Evolutionary conservation across 1,284 basidiomycete species (phyloP).

Genomic region (Pseudozyma sp.): DNA sequence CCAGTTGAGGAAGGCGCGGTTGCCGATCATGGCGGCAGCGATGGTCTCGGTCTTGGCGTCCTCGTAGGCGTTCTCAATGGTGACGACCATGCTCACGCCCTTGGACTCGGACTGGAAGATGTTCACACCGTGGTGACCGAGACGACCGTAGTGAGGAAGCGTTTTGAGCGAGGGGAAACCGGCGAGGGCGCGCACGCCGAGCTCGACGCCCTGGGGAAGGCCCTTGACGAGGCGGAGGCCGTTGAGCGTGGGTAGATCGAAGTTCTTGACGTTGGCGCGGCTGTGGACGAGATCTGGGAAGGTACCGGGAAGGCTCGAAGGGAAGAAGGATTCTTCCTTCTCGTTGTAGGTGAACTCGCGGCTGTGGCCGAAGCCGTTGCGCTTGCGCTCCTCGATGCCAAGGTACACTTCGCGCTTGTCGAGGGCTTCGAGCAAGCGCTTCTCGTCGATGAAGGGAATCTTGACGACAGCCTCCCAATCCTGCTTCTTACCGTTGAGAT

Average conservation of each 20-base stretch:
- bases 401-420: constrained; percentile 81
- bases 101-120: constrained; percentile 90
- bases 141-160: constrained; percentile 79
- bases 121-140: constrained; percentile 90
- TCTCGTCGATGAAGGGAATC: constrained; percentile 96
- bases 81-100: constrained; percentile 91
- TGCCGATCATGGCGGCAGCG: constrained; percentile 75
- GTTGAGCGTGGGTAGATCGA: constrained; percentile 81
- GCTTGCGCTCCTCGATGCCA: constrained; percentile 79
- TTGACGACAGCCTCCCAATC: constrained; percentile 99
- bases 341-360: constrained; percentile 81
- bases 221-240: constrained; percentile 88
- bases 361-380: constrained; percentile 84
- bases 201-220: constrained; percentile 86
- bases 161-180: constrained; percentile 96
- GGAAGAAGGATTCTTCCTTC: constrained; percentile 75
- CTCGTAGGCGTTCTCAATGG: constrained; percentile 82
- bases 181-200: constrained; percentile 87
- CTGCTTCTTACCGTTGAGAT: constrained; percentile 97
- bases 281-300: constrained; percentile 91
- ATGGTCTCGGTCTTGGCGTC: constrained; percentile 75
- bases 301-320: constrained; percentile 91
- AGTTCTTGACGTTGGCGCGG: constrained; percentile 81
- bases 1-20: constrained; percentile 86
- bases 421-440: constrained; percentile 78